Base-by-base conservation (phyloP, 148 eudicot species). In the Vaccinium myrtillus region DNA sequence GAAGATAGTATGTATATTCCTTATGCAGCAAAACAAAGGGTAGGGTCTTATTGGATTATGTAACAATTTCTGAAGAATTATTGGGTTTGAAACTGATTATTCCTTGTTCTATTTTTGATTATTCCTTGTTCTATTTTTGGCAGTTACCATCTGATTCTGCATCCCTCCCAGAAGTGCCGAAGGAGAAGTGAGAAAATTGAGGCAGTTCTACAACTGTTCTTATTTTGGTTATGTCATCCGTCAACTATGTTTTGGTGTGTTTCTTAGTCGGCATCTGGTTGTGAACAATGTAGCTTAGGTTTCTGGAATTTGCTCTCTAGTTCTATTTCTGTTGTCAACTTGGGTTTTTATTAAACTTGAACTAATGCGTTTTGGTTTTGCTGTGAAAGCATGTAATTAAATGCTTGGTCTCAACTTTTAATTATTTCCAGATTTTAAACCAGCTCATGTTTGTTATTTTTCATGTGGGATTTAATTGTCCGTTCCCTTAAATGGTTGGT, bases 101-200 rank as follows among this genome's bases (percentile, higher is more conserved):
- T 63, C 69, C 27, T 25, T 25, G 39, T n/a, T 48, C 27, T 63
- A 13, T 30, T 67, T 48, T 81, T 63, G 13, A 48, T 65, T 14
- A n/a, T 61, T 63, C 69, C 27, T 25, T 25, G 39, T n/a, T 48
- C 27, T 63, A 13, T 30, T 67, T 48, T 81, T 63, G 13, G 76
- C n/a, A 81, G 83, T 6, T 5, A 49, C 70, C 76, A 49, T 50
- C 83, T 21, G 49, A 67, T 61, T 23, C 36, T 63, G 27, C 18
- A 10, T 12, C 49, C 50, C 27, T 59, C 59, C 30, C 69, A 63
- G 8, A 19, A 67, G 83, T 69, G 83, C 77, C 25, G 0, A 48
- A 67, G 75, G 59, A 65, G 75, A 61, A 81, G 48, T 76, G 49
- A 81, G 76, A 81, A 81, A 4, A 15, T 50, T 67, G 83, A 81